A percentile compares a stretch with the other conserved stretches of the same genome.
Conservation (phyloP, 1,284 basidiomycete species). For the Termitomyces sp. region DNA sequence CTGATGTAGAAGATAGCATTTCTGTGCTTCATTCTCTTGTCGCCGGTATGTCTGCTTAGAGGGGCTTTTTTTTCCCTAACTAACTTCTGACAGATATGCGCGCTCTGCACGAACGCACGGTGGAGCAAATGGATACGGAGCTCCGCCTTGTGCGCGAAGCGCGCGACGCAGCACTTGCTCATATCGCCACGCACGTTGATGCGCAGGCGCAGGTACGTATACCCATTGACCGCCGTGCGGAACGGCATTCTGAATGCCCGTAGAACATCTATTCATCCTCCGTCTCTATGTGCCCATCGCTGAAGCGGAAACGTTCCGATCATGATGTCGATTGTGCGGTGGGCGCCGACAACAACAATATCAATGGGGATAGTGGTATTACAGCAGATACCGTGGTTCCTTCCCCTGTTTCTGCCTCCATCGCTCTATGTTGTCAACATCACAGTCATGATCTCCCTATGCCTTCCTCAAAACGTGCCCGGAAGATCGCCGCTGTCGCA, state of each 20-base stretch:
- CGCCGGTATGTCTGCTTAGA: constrained; percentile 19
- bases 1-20: constrained; percentile 19
- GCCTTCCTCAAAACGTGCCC: constrained; percentile 35
- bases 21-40: constrained; percentile 20
- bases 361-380: background rate
- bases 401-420: background rate
- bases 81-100: constrained; percentile 25
- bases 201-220: constrained; percentile 24
- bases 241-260: constrained; percentile 12
- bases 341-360: background rate
- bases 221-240: constrained; percentile 3
- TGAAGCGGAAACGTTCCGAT: constrained; percentile 40
- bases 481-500: constrained; percentile 36
- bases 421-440: constrained; percentile 8
- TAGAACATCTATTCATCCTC: constrained; percentile 11
- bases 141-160: constrained; percentile 27
- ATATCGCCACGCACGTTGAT: constrained; percentile 21
- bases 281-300: constrained; percentile 25
- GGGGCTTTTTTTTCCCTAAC: background rate
- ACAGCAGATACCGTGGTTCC: constrained; percentile 8
- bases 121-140: constrained; percentile 30
- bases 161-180: constrained; percentile 24
- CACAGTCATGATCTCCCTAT: constrained; percentile 5
- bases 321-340: constrained; percentile 14
- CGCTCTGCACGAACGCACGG: constrained; percentile 25